Evolutionary conservation across 192 early-diverging fungal genomes (phyloP).

Genomic region (Irineochytrium annulatum): DNA sequence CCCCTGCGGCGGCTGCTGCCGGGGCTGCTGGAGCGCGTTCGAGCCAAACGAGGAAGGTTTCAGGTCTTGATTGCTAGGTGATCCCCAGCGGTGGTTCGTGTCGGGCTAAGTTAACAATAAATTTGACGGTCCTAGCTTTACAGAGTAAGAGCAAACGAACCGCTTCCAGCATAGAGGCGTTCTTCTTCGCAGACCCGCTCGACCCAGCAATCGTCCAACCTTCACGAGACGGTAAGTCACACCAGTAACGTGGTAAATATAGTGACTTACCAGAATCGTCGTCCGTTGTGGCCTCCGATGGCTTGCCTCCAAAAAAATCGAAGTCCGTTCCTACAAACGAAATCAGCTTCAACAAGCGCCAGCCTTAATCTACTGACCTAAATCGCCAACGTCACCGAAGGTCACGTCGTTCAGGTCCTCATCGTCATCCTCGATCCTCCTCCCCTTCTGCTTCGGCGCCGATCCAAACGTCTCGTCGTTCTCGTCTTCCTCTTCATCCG

Average conservation of each 20-base stretch:
- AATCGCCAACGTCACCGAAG: slow-evolving; percentile 33
- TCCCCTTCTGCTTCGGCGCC: not conserved
- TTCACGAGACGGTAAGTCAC: no score
- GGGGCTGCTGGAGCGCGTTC: slow-evolving; percentile 1
- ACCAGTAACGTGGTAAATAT: no score
- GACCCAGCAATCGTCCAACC: no score
- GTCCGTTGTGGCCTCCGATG: no score
- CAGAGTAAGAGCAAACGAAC: slow-evolving; percentile 7
- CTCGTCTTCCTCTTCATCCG: slow-evolving; percentile 21
- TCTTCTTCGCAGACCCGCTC: no score
- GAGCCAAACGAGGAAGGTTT: not conserved
- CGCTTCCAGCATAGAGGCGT: not conserved
- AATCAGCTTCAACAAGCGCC: not conserved
- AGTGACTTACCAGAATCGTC: no score
- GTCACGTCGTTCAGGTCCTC: slow-evolving; percentile 50
- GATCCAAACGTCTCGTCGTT: not conserved
- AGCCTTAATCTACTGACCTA: not conserved
- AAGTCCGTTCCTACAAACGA: slow-evolving; percentile 33
- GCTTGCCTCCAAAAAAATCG: slow-evolving; percentile 36
- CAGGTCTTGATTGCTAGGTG: not conserved
- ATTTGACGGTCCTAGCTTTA: no score
- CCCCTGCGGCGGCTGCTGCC: slow-evolving; percentile 8
- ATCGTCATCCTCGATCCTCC: slow-evolving; percentile 30
- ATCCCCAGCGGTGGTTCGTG: no score
- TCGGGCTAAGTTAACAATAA: no score